Evolutionary conservation across 2,329 filamentous ascomycete species (phyloP).

Genomic region (Sarocladium oryzae): DNA sequence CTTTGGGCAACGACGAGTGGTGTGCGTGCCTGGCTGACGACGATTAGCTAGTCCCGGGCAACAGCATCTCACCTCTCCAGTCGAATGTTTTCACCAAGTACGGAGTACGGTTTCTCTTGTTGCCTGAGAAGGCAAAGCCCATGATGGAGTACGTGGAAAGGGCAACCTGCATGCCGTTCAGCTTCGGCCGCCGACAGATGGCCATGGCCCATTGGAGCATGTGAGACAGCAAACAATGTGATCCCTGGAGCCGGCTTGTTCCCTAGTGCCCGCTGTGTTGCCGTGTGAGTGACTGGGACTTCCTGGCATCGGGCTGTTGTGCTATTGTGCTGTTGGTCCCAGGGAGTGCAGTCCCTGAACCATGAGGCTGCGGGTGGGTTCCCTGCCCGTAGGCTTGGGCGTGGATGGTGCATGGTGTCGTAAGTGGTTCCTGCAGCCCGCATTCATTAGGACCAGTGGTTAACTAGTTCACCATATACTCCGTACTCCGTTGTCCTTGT

Average conservation of each 20-base stretch:
- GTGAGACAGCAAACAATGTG: neutral
- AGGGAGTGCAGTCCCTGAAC: neutral
- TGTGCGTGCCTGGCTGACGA: neutral
- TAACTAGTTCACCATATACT: neutral
- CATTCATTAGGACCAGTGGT: neutral
- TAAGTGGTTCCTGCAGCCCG: neutral
- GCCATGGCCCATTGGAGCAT: too few species aligned
- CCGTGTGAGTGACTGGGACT: neutral
- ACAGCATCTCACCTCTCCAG: neutral
- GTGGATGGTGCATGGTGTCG: too few species aligned
- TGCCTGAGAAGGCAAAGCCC: too few species aligned
- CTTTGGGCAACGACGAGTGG: neutral
- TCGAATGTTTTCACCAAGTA: too few species aligned
- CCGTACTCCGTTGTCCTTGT: too few species aligned
- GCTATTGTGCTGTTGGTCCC: neutral
- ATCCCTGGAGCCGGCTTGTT: slow-evolving; percentile 1
- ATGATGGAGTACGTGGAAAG: too few species aligned
- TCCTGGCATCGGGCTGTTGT: neutral
- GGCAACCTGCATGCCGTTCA: too few species aligned
- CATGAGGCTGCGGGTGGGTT: neutral
- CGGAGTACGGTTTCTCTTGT: too few species aligned
- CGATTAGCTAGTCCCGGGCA: neutral
- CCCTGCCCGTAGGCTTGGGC: neutral
- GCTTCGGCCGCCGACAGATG: too few species aligned
- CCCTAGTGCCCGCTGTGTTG: slow-evolving; percentile 7